Evolutionary conservation across 2,329 filamentous ascomycete species (phyloP).

Genomic region (Colletotrichum cordylinicola): DNA sequence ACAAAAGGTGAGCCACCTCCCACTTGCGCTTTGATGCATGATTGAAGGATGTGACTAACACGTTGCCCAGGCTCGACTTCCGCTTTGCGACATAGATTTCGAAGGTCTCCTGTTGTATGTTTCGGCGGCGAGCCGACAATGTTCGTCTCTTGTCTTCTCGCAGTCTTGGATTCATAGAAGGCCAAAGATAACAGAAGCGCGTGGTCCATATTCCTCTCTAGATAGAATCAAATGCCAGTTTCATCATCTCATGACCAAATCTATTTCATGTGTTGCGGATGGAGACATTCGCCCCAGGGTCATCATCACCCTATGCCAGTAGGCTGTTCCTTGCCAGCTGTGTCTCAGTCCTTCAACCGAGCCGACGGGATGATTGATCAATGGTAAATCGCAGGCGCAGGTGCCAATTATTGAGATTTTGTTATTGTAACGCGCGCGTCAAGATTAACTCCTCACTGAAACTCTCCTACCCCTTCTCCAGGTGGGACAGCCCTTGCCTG

Average conservation of each 20-base stretch:
- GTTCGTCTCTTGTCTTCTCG: background rate
- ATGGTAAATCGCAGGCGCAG: background rate
- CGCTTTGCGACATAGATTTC: conserved; percentile 7
- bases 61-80: conserved; percentile 3
- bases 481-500: background rate
- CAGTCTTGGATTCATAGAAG: background rate
- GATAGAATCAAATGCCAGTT: background rate
- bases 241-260: background rate
- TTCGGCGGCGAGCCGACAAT: background rate
- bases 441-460: background rate
- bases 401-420: background rate
- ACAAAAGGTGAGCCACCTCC: conserved; percentile 40
- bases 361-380: background rate
- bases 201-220: fast-evolving
- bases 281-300: background rate
- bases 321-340: background rate
- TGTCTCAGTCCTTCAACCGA: background rate
- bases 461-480: background rate
- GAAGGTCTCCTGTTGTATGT: fast-evolving
- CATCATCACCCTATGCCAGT: background rate
- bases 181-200: fast-evolving
- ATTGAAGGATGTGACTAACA: background rate
- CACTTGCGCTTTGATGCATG: fast-evolving
- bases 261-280: fast-evolving
- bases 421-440: background rate